A percentile compares a stretch with the other conserved stretches of the same genome.
Conservation (phyloP, 352 stramenopile genomes). For the Phytopythium cucurbitacearum region DNA sequence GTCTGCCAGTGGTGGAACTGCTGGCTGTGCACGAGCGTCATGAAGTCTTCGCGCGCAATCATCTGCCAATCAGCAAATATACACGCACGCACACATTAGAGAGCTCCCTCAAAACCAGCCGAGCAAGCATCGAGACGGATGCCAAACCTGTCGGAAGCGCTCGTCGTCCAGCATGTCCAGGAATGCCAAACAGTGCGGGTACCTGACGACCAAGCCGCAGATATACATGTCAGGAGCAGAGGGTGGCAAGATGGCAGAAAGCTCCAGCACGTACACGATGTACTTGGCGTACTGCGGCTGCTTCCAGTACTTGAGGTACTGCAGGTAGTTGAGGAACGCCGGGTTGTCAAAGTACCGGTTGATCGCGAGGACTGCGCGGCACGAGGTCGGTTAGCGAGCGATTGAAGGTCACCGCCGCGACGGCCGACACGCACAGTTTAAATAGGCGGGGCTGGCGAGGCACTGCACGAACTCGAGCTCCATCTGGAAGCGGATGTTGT, state of each 20-base stretch:
- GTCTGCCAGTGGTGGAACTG: slow-evolving; percentile 91
- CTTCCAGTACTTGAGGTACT: slow-evolving; percentile 93
- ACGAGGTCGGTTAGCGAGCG: slow-evolving; percentile 3
- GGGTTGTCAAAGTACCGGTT: slow-evolving; percentile 90
- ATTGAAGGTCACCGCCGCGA: not conserved
- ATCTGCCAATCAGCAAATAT: slow-evolving; percentile 29
- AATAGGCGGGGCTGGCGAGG: slow-evolving; percentile 83
- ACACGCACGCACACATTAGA: not conserved
- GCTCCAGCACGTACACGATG: slow-evolving; percentile 55
- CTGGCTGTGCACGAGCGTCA: slow-evolving; percentile 82
- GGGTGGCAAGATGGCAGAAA: not conserved
- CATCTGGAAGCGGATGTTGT: slow-evolving; percentile 90
- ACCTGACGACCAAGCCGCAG: slow-evolving; percentile 22
- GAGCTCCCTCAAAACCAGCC: not conserved
- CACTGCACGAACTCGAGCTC: slow-evolving; percentile 93
- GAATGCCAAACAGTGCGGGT: slow-evolving; percentile 85
- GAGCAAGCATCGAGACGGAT: not conserved
- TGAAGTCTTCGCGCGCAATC: slow-evolving; percentile 84
- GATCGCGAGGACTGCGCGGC: slow-evolving; percentile 72
- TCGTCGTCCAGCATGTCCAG: slow-evolving; percentile 87
- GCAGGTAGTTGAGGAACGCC: slow-evolving; percentile 87
- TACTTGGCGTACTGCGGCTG: slow-evolving; percentile 90
- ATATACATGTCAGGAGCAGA: not conserved
- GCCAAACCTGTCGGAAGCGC: slow-evolving; percentile 64
- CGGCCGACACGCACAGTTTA: slow-evolving; percentile 63